These are phyloP conservation scores for Porphyrellus cyaneotinctus DNA, from an alignment of 768 basidiomycete genomes.

Conservation along the genomic window DNA sequence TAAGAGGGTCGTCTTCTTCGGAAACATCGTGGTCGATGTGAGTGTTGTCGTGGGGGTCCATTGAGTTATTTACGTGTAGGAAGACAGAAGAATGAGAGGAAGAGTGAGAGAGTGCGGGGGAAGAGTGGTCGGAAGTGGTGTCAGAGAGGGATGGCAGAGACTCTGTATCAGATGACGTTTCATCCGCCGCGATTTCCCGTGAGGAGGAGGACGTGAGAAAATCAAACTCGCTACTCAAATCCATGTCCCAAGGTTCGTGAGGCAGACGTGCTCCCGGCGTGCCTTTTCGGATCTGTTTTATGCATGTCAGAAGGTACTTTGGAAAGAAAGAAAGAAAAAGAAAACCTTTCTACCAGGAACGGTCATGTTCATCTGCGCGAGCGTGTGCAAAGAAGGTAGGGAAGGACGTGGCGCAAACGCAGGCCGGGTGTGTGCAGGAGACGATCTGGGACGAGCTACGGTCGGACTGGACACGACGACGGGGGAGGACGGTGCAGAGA, in stretches of 20 bases:
- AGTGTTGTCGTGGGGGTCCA: conserved; percentile 11
- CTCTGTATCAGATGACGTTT: conserved; percentile 24
- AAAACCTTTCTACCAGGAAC: conserved; percentile 38
- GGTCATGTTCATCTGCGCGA: conserved; percentile 35
- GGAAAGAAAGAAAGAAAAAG: no score
- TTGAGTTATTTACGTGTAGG: conserved; percentile 19
- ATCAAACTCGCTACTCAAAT: conserved; percentile 18
- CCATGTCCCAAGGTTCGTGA: conserved; percentile 39
- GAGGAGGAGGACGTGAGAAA: no score
- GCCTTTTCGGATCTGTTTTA: conserved; percentile 36
- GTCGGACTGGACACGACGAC: conserved; percentile 8
- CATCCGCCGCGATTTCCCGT: no score
- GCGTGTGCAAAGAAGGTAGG: conserved; percentile 38
- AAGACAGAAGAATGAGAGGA: conserved; percentile 32
- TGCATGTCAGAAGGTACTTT: neutral
- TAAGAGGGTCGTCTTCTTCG: conserved; percentile 31
- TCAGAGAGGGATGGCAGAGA: conserved; percentile 20
- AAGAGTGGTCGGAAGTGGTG: conserved; percentile 31
- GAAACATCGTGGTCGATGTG: conserved; percentile 4
- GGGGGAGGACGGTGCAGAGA: neutral
- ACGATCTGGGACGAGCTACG: conserved; percentile 31
- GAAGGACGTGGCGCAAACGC: conserved; percentile 41
- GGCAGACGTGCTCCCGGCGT: conserved; percentile 41
- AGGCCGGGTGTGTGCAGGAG: conserved; percentile 34
- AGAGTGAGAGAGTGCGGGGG: conserved; percentile 40